Evolutionary conservation across 164 flowering plant genomes (phyloP).

Genomic region (Tetracentron sinense): DNA sequence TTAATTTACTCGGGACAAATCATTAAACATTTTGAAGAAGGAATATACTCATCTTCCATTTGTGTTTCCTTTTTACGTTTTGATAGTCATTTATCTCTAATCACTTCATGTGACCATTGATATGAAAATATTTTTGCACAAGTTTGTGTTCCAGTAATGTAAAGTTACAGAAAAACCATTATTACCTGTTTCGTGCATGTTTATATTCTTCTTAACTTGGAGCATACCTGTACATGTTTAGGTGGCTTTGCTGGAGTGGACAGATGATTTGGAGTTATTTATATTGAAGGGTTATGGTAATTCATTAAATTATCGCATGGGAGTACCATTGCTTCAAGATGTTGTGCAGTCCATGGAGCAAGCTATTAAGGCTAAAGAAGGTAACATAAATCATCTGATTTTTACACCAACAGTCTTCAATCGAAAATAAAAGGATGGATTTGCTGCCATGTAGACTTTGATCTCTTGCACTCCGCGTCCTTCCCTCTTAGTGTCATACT

Average conservation of each 20-base stretch:
- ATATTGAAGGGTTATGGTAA: conserved; percentile 91
- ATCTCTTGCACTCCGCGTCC: neutral
- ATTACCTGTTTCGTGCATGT: conserved; percentile 1
- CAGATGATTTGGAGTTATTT: conserved; percentile 86
- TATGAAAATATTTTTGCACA: too few relatives aligned
- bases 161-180: too few relatives aligned
- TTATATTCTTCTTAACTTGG: too few relatives aligned
- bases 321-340: conserved; percentile 84
- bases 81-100: too few relatives aligned
- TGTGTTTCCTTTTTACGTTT: too few relatives aligned
- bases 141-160: too few relatives aligned
- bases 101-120: too few relatives aligned
- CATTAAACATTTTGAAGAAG: too few relatives aligned
- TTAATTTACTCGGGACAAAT: too few relatives aligned
- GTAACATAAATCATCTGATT: conserved; percentile 29
- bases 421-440: neutral
- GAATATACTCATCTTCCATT: too few relatives aligned
- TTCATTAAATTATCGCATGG: conserved; percentile 81
- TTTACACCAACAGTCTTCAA: neutral
- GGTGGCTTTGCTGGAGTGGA: conserved; percentile 89
- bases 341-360: conserved; percentile 80
- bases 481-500: neutral
- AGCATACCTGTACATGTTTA: too few relatives aligned
- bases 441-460: neutral
- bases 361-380: conserved; percentile 80